Conservation (phyloP, 495 filamentous ascomycete genomes). For the Trichoderma erinaceum region DNA sequence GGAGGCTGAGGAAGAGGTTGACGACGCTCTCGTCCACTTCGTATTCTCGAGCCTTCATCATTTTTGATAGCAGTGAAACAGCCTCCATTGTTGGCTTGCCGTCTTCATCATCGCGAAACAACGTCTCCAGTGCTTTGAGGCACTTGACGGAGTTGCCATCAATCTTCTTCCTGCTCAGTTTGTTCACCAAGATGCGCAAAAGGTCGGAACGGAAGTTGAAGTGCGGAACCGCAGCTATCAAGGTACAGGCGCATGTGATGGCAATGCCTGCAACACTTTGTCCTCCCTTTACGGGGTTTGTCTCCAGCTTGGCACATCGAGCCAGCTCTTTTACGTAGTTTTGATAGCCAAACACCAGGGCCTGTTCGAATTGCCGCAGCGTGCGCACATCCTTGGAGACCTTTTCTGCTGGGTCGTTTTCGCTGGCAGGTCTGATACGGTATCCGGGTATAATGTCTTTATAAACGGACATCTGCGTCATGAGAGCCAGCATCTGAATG, state of each 20-base stretch:
- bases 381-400: constrained; percentile 86
- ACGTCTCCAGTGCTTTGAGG: constrained; percentile 65
- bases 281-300: constrained; percentile 24
- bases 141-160: constrained; percentile 75
- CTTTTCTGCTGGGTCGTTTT: constrained; percentile 66
- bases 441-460: constrained; percentile 96
- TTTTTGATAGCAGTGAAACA: constrained; percentile 76
- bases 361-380: constrained; percentile 74
- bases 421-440: constrained; percentile 73
- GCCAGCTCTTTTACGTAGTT: constrained; percentile 70
- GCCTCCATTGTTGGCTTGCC: constrained; percentile 82
- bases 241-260: constrained; percentile 73
- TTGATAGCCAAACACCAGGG: constrained; percentile 74
- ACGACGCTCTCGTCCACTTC: constrained; percentile 75
- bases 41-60: constrained; percentile 85
- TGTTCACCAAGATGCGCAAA: constrained; percentile 76
- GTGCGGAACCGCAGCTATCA: constrained; percentile 77
- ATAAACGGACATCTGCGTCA: constrained; percentile 82
- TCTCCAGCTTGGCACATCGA: constrained; percentile 49
- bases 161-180: constrained; percentile 60
- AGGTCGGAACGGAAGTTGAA: constrained; percentile 93
- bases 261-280: constrained; percentile 59
- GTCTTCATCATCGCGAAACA: constrained; percentile 85
- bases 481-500: constrained; percentile 77
- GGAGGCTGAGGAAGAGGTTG: constrained; percentile 85